Conservation (phyloP, 2,329 filamentous ascomycete genomes). For the Bipolaris sorokiniana region DNA sequence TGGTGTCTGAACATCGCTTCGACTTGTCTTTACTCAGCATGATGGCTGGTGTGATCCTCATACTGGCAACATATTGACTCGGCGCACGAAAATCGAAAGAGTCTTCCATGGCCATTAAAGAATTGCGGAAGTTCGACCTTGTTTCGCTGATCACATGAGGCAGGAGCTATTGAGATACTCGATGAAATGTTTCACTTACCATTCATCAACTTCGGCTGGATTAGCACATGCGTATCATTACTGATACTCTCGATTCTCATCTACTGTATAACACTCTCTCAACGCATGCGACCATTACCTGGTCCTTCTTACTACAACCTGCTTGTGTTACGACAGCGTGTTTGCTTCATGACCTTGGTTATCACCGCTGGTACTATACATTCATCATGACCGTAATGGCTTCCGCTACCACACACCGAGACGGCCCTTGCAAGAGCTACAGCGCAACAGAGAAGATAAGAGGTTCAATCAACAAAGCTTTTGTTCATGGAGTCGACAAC, state of each 20-base stretch:
- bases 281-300: background rate
- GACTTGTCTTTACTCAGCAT: background rate
- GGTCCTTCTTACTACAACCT: background rate
- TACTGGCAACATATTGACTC: background rate
- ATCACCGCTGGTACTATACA: background rate
- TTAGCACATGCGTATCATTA: background rate
- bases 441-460: background rate
- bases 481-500: no score
- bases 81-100: background rate
- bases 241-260: background rate
- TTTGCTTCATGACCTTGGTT: background rate
- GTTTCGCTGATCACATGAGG: background rate
- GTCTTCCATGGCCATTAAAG: background rate
- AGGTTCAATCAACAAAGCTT: background rate
- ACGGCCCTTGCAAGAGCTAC: background rate
- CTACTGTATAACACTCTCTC: background rate
- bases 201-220: background rate
- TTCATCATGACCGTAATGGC: background rate
- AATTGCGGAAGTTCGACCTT: background rate
- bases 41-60: background rate
- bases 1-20: conserved; percentile 55
- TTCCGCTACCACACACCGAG: background rate
- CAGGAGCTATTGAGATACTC: background rate
- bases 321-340: background rate
- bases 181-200: background rate